A percentile compares a stretch with the other conserved stretches of the same genome.
Conservation (phyloP, 345 rosid species). For the Linum lewisii region DNA sequence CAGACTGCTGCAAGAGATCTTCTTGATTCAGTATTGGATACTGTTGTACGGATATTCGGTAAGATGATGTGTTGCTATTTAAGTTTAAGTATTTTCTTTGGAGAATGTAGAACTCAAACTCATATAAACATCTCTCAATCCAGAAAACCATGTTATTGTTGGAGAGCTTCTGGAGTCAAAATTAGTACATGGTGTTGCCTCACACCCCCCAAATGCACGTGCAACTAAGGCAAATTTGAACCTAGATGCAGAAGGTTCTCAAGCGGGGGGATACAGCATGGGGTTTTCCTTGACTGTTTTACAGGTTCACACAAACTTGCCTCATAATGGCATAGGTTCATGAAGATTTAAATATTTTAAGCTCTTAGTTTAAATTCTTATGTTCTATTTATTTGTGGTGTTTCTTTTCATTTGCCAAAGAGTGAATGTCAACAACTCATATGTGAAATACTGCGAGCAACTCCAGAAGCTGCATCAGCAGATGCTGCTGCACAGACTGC, state of each 20-base stretch:
- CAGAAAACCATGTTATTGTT: conserved; percentile 87
- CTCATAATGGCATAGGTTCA: neutral
- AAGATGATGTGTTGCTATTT: conserved; percentile 18
- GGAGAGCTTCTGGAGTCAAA: conserved; percentile 88
- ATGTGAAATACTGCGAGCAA: conserved; percentile 96
- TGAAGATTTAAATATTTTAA: neutral
- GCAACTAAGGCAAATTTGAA: conserved; percentile 56
- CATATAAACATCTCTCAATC: neutral
- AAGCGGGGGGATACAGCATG: conserved; percentile 91
- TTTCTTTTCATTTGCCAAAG: conserved; percentile 28
- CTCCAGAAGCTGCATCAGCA: conserved; percentile 97
- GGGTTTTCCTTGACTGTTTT: conserved; percentile 89
- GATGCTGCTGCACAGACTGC: conserved; percentile 98
- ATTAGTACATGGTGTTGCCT: conserved; percentile 45
- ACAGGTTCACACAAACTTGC: conserved; percentile 42
- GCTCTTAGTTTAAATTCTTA: neutral
- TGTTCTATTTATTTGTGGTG: conserved; percentile 10
- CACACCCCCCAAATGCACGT: conserved; percentile 59
- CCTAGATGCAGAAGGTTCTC: conserved; percentile 70
- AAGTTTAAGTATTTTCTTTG: neutral
- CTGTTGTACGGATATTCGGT: conserved; percentile 84
- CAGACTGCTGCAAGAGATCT: conserved; percentile 85
- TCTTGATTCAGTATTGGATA: conserved; percentile 81
- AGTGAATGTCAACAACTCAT: conserved; percentile 99
- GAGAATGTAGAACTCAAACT: neutral